These are phyloP conservation scores for Eucalyptus polybractea DNA, from an alignment of 345 rosid species.

Conservation along the genomic window DNA sequence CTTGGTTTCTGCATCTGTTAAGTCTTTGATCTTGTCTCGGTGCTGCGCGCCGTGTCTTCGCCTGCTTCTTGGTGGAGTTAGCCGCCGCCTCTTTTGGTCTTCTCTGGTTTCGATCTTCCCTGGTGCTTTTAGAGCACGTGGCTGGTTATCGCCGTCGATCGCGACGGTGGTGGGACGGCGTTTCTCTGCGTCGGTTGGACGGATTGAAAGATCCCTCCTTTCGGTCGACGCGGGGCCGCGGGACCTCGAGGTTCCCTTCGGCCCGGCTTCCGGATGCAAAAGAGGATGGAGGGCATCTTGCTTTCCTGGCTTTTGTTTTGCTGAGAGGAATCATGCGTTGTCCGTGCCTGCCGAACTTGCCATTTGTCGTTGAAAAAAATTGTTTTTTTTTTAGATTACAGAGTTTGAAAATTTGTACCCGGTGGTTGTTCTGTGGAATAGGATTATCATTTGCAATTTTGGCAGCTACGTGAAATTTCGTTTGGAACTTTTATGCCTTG, in stretches of 20 bases:
- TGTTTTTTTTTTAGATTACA: not conserved
- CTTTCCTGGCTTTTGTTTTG: not conserved
- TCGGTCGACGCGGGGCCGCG: not conserved
- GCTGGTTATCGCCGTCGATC: not conserved
- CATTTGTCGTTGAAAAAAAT: not conserved
- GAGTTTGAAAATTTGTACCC: not conserved
- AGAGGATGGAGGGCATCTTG: not conserved
- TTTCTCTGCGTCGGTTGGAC: not conserved
- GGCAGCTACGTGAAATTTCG: not conserved
- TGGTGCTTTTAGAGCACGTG: not conserved
- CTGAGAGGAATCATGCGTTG: not conserved
- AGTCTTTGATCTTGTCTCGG: not conserved
- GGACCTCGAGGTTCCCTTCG: not conserved
- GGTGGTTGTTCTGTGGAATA: not conserved
- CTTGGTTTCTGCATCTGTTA: not conserved
- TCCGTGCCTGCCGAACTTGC: not conserved
- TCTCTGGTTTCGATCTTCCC: not conserved
- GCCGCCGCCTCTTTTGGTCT: not conserved
- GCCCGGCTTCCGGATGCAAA: not conserved
- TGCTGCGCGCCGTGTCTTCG: not conserved
- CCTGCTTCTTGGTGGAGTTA: not conserved
- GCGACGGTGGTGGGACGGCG: not conserved
- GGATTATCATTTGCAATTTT: not conserved
- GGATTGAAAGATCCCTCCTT: not conserved
- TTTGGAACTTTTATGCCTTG: not conserved